phyloP scores from a whole-genome alignment of 176 grass and related monocot genomes.

The Oryza meridionalis region DNA sequence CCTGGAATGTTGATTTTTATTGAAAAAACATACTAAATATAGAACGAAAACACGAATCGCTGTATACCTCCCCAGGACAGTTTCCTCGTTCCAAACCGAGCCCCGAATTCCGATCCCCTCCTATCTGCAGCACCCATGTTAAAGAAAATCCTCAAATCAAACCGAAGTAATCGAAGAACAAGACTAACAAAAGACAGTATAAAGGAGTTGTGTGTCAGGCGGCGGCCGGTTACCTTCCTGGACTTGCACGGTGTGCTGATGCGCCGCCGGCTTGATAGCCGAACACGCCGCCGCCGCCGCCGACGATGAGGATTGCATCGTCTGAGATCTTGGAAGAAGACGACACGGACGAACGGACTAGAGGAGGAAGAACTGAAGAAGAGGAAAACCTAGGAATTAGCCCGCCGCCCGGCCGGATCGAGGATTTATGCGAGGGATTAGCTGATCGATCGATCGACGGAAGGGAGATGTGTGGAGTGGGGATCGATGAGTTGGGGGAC shows the following conservation, averaged over 20 bases:
- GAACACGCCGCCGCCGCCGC: background rate
- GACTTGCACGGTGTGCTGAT: background rate
- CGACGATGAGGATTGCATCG: background rate
- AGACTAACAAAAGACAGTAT: background rate
- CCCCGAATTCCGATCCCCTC: background rate
- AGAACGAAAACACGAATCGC: background rate
- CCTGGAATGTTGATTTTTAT: background rate
- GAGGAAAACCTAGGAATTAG: background rate
- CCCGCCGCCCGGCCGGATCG: background rate
- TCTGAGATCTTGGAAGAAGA: background rate
- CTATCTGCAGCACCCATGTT: slow-evolving; percentile 30
- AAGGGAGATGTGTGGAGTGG: background rate
- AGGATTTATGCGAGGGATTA: background rate
- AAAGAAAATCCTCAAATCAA: background rate
- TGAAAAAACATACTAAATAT: background rate
- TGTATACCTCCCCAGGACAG: slow-evolving; percentile 25
- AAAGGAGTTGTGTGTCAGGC: background rate
- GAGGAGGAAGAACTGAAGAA: background rate
- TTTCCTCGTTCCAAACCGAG: background rate
- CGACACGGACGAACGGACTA: background rate
- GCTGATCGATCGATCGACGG: background rate
- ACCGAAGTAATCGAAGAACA: background rate
- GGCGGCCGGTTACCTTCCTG: slow-evolving; percentile 25
- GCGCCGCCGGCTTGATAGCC: background rate
- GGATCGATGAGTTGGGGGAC: background rate